A percentile compares a stretch with the other conserved stretches of the same genome.
Evolutionary conservation across 2,329 filamentous ascomycete genomes (phyloP).

Genomic region (Colletotrichum salicis): DNA sequence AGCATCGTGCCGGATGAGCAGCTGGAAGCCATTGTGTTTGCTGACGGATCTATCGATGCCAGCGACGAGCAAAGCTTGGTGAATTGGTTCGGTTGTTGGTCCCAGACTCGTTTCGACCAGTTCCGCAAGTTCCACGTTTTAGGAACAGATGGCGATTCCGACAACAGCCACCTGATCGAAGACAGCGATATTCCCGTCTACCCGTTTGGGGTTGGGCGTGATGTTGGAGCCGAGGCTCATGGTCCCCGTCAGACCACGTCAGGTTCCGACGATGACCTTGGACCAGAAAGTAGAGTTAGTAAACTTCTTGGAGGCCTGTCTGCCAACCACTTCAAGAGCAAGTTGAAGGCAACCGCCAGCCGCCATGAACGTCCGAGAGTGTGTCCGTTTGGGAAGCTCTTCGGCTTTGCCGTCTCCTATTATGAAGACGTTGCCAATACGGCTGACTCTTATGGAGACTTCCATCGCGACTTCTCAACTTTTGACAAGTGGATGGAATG

Average conservation of each 20-base stretch:
- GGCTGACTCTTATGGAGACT: constrained; percentile 48
- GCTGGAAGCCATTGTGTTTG: constrained; percentile 55
- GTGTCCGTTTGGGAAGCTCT: constrained; percentile 44
- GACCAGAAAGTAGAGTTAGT: neutral
- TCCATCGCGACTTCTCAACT: constrained; percentile 40
- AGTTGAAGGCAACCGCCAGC: constrained; percentile 23
- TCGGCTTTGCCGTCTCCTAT: constrained; percentile 54
- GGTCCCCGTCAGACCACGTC: neutral
- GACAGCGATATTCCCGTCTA: constrained; percentile 24
- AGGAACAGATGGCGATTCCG: constrained; percentile 52
- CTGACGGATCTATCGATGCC: constrained; percentile 59
- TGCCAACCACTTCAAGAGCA: constrained; percentile 41
- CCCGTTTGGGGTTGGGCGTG: constrained; percentile 23
- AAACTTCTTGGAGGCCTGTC: neutral
- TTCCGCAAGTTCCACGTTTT: constrained; percentile 67
- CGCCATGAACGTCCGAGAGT: neutral
- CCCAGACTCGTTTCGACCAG: constrained; percentile 57
- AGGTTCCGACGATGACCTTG: neutral
- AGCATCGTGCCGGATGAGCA: constrained; percentile 47
- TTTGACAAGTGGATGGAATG: constrained; percentile 51
- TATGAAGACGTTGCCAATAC: constrained; percentile 45
- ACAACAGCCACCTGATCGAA: constrained; percentile 17
- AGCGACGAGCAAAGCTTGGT: constrained; percentile 72
- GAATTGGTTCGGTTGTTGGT: constrained; percentile 72
- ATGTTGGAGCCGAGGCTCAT: constrained; percentile 23